phyloP scores from a whole-genome alignment of 768 basidiomycete species.

The Clavulina sp. region DNA sequence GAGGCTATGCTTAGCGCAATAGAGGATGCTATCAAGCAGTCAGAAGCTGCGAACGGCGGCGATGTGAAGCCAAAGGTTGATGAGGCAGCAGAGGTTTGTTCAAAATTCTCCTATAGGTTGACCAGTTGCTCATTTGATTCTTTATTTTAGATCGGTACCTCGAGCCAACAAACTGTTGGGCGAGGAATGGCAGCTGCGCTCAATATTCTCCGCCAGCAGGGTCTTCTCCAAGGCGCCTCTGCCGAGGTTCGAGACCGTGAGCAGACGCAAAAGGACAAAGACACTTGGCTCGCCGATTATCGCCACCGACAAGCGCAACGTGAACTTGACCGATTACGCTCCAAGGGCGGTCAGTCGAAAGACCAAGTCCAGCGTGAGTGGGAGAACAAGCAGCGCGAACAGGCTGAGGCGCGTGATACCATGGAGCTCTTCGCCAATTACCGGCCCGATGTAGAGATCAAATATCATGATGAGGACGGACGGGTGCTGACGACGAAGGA shows the following conservation, averaged over 20 bases:
- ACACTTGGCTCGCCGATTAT: constrained; percentile 81
- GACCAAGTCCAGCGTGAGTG: constrained; percentile 91
- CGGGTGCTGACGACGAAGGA: constrained; percentile 78
- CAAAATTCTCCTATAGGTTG: not conserved
- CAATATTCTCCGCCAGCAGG: constrained; percentile 77
- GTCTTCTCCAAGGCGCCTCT: constrained; percentile 51
- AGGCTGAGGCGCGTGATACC: constrained; percentile 70
- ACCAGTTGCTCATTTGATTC: not conserved
- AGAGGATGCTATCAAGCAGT: constrained; percentile 40
- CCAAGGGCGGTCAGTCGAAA: constrained; percentile 54
- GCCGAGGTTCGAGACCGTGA: constrained; percentile 62
- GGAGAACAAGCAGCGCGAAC: constrained; percentile 81
- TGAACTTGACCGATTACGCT: constrained; percentile 59
- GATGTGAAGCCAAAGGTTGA: constrained; percentile 20
- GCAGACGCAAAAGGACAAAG: constrained; percentile 61
- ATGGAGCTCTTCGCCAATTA: constrained; percentile 80
- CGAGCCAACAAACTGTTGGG: constrained; percentile 60
- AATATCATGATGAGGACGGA: constrained; percentile 94
- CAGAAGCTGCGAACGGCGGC: constrained; percentile 25
- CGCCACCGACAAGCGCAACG: constrained; percentile 56
- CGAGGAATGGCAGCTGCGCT: constrained; percentile 80
- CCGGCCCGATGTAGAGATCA: constrained; percentile 92
- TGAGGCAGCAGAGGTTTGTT: constrained; percentile 20
- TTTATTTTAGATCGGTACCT: constrained; percentile 35
- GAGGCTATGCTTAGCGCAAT: constrained; percentile 67